phyloP scores from a whole-genome alignment of 2,329 filamentous ascomycete genomes.

The Zasmidium citrigriseum region DNA sequence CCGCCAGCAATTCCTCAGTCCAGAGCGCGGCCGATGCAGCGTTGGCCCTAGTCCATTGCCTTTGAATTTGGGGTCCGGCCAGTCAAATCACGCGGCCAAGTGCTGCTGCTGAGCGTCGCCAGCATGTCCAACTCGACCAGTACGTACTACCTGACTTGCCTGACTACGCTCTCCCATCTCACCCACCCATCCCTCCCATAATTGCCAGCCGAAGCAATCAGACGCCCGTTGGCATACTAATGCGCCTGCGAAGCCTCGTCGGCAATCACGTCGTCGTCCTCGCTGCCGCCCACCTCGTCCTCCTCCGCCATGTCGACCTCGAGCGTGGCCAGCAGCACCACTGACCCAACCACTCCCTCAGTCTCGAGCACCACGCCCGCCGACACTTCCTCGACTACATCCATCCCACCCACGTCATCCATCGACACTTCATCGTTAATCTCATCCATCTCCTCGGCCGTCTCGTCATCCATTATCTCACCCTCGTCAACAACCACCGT shows the following conservation, averaged over 20 bases:
- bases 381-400: background rate
- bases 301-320: background rate
- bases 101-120: background rate
- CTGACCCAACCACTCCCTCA: background rate
- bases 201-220: background rate
- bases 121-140: background rate
- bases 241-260: background rate
- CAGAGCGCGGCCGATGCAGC: background rate
- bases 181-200: background rate
- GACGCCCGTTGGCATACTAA: background rate
- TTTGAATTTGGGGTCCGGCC: background rate
- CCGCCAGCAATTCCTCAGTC: background rate
- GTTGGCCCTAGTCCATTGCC: background rate
- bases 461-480: constrained; percentile 15
- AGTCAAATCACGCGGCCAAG: background rate
- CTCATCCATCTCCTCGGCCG: constrained; percentile 17
- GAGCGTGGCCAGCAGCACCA: background rate
- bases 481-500: constrained; percentile 11
- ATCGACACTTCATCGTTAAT: constrained; percentile 12
- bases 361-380: background rate
- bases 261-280: background rate
- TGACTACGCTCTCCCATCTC: background rate
- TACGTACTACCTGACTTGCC: background rate
- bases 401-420: background rate
- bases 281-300: background rate